Conservation (phyloP, 371 early-diverging fungal species). For the Dinochytrium kinnereticum region DNA sequence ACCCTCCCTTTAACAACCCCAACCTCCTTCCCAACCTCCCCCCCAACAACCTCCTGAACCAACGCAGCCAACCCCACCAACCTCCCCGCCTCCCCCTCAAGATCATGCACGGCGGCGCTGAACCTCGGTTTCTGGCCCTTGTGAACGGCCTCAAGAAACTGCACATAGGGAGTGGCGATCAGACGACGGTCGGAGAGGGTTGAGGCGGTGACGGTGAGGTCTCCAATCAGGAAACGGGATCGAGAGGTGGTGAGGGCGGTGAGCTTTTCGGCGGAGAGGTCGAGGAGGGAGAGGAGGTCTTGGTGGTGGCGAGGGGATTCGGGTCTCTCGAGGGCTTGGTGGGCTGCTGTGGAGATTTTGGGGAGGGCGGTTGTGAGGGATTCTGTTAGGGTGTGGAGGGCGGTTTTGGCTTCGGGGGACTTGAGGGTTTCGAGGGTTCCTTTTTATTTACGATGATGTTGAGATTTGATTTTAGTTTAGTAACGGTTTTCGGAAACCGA, state of each 20-base stretch:
- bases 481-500: too few species aligned
- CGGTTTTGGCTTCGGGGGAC: conserved; percentile 24
- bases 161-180: conserved; percentile 22
- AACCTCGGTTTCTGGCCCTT: conserved; percentile 32
- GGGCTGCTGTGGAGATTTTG: conserved; percentile 14
- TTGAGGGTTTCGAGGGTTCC: conserved; percentile 16
- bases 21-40: conserved; percentile 34
- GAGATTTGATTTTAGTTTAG: too few species aligned
- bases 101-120: conserved; percentile 23
- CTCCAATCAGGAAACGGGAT: conserved; percentile 32
- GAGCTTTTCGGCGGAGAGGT: conserved; percentile 23
- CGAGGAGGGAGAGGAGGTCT: conserved; percentile 25
- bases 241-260: conserved; percentile 30
- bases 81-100: conserved; percentile 24
- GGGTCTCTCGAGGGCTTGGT: conserved; percentile 15
- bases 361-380: conserved; percentile 23
- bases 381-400: conserved; percentile 19
- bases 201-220: conserved; percentile 25
- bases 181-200: conserved; percentile 25
- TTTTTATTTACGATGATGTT: too few species aligned
- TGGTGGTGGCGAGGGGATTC: conserved; percentile 21
- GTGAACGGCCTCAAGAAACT: conserved; percentile 27
- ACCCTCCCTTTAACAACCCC: conserved; percentile 21
- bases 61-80: conserved; percentile 27
- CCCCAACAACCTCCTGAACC: conserved; percentile 29